Conservation (phyloP, 2,329 filamentous ascomycete genomes). For the Colletotrichum noveboracense region DNA sequence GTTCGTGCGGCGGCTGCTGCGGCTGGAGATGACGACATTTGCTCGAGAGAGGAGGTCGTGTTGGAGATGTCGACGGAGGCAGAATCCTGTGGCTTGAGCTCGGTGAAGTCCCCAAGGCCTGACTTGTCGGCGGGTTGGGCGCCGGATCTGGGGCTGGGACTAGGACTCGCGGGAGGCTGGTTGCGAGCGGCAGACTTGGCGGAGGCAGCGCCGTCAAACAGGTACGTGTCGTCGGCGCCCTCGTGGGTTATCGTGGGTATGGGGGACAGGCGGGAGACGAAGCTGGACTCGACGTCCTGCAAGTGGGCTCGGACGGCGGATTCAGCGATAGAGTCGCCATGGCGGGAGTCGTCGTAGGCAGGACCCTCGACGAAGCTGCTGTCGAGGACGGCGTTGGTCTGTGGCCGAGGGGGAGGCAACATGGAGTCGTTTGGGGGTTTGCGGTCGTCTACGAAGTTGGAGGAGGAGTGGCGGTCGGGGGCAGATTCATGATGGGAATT, state of each 20-base stretch:
- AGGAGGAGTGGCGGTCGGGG: neutral
- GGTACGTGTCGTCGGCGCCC: constrained; percentile 63
- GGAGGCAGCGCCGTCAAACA: constrained; percentile 54
- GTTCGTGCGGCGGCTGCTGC: constrained; percentile 59
- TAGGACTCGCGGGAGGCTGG: constrained; percentile 17
- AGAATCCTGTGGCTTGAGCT: constrained; percentile 24
- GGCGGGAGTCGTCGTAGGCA: constrained; percentile 38
- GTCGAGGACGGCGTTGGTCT: constrained; percentile 29
- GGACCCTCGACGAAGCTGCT: constrained; percentile 48
- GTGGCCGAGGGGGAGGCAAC: constrained; percentile 26
- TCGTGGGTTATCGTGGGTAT: constrained; percentile 51
- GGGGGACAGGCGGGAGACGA: constrained; percentile 63
- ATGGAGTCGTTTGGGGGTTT: constrained; percentile 13
- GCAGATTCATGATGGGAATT: neutral
- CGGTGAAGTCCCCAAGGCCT: neutral
- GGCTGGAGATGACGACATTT: constrained; percentile 61
- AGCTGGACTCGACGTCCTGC: constrained; percentile 70
- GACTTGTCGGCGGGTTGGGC: neutral
- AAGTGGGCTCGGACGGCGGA: constrained; percentile 61
- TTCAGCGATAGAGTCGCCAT: constrained; percentile 57
- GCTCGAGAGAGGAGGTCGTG: constrained; percentile 57
- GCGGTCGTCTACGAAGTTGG: neutral
- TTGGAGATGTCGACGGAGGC: constrained; percentile 37
- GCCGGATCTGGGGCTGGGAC: constrained; percentile 15
- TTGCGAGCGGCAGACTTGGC: constrained; percentile 39